phyloP scores from a whole-genome alignment of 768 basidiomycete genomes.

The Asterophora parasitica region DNA sequence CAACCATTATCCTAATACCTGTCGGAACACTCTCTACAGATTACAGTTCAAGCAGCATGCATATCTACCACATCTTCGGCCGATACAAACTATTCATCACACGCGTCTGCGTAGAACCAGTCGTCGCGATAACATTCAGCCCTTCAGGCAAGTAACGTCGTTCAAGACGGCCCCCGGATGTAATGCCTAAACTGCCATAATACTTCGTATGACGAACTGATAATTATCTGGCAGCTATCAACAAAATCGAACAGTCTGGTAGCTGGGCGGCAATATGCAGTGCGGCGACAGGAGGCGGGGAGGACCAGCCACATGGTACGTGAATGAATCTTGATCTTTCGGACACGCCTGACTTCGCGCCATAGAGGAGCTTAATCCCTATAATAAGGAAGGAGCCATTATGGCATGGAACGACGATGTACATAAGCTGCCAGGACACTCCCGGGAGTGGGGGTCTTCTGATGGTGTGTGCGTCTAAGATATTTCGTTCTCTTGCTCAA shows the following conservation, averaged over 20 bases:
- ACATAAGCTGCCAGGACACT: constrained; percentile 19
- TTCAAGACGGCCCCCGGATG: constrained; percentile 44
- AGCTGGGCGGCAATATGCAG: constrained; percentile 40
- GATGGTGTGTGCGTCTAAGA: neutral
- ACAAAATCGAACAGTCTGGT: constrained; percentile 43
- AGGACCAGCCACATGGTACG: constrained; percentile 28
- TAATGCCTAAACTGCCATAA: constrained; percentile 18
- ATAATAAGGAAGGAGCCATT: constrained; percentile 45
- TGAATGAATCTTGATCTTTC: neutral
- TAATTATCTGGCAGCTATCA: constrained; percentile 36
- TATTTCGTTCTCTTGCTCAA: neutral
- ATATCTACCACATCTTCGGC: constrained; percentile 1
- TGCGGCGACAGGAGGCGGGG: constrained; percentile 39
- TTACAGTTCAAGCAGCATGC: neutral
- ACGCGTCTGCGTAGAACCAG: constrained; percentile 7
- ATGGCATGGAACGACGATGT: constrained; percentile 32
- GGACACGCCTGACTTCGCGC: neutral
- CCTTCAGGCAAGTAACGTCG: constrained; percentile 20
- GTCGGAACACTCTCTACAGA: neutral
- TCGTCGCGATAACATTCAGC: constrained; percentile 4
- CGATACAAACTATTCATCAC: constrained; percentile 1
- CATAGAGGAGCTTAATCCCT: constrained; percentile 32
- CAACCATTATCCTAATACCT: neutral
- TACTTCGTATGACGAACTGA: neutral
- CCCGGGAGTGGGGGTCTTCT: constrained; percentile 4